Evolutionary conservation across 805 yeast genomes (phyloP), one percentile per base, ranked within the genome.

Genomic region (Candida schatavii): DNA sequence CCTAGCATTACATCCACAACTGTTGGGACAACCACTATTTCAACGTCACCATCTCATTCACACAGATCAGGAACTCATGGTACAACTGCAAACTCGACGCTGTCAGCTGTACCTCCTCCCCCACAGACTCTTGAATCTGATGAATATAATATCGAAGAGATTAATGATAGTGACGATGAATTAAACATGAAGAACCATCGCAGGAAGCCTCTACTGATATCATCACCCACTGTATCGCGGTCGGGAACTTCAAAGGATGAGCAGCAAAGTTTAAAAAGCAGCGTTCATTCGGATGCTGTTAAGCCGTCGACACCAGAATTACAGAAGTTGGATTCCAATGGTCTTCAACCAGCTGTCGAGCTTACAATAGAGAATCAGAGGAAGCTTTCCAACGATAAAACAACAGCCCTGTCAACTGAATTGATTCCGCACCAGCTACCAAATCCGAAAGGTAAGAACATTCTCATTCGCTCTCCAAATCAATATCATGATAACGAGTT

Each of bases 91-190:
- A 23, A 31, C 11, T 10, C 20, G 18, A 31, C 35, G 22, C 13
- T 31, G 7, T 9, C 18, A 18, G 15, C 35, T 7, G 19, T 31
- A 4, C 21, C 19, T 17, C 35, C 15, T 7, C 18, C 35, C 10
- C 41, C 10, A 25, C 42, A 15, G 25, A 17, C 19, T 5, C 13
- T 11, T 17, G 35, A 31, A 5, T 7, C 5, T 13, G 35, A 56
- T 42, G 67, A 62, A 25, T 61, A 52, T 26, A 64, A 66, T 3
- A 68, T 70, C 38, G 75, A 69, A 50, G 75, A 70, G 46, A 57
- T 66, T 19, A 62, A 65, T 42, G 70, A 66, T 47, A 56, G 64
- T 21, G 74, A 69, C 45, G 72, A 67, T 37, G 70, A 66, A 48
- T 46, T 60, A 18, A 55, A 49, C 13, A 22, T 29, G 43, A 35